A percentile compares a stretch with the other conserved stretches of the same genome.
Evolutionary conservation across 1,139 yeast genomes (phyloP).

Genomic region (Saccharomyces hybrid): DNA sequence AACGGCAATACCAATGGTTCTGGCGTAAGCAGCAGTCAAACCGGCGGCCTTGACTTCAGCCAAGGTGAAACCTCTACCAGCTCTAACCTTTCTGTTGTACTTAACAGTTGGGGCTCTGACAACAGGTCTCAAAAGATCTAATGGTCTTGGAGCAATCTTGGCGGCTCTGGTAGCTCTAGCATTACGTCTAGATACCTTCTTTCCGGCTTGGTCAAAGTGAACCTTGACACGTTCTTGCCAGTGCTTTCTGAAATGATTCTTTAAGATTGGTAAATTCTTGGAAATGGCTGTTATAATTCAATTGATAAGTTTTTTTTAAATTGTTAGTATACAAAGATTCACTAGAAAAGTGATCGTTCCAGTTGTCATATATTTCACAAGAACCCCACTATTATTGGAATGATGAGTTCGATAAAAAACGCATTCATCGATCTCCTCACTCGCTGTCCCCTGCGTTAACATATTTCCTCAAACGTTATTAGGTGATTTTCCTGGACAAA

Average conservation of each 20-base stretch:
- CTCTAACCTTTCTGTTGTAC: conserved; percentile 99
- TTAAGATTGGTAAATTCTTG: conserved; percentile 95
- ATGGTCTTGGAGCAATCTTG: conserved; percentile 93
- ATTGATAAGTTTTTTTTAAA: not conserved
- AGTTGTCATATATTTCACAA: not conserved
- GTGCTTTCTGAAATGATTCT: conserved; percentile 97
- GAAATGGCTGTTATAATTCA: conserved; percentile 64
- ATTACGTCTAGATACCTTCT: conserved; percentile 93
- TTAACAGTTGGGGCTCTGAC: conserved; percentile 97
- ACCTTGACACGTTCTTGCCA: conserved; percentile 99
- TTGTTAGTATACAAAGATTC: not conserved
- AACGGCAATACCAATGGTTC: conserved; percentile 96
- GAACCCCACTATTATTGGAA: not conserved
- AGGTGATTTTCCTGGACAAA: no score
- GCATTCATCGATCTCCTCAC: no score
- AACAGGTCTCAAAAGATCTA: conserved; percentile 92
- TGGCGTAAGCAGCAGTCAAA: conserved; percentile 89
- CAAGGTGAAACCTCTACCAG: conserved; percentile 98
- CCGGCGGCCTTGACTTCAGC: conserved; percentile 99
- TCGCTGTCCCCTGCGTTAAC: not conserved
- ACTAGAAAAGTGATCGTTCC: not conserved
- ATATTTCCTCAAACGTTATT: not conserved
- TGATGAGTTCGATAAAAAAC: no score
- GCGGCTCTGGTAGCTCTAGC: conserved; percentile 95
- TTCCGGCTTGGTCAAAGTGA: conserved; percentile 64